Base-by-base conservation (phyloP, 2,329 filamentous ascomycete species). In the Ophiostoma populinum region DNA sequence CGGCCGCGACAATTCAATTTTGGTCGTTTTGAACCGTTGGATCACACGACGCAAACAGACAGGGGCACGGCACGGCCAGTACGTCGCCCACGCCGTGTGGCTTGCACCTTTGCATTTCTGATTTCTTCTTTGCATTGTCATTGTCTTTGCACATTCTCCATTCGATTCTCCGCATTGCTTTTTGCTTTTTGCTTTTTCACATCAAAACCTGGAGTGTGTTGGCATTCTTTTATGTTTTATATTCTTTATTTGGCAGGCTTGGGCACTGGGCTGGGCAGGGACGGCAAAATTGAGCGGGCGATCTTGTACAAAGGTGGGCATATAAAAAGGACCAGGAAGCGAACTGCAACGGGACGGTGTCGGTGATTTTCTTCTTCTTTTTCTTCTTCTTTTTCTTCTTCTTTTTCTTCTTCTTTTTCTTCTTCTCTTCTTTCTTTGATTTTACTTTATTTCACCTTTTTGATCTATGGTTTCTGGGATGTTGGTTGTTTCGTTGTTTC, bases 41-140 rank as follows among this genome's bases (percentile, higher is more conserved):
- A n/a, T n/a, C n/a, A n/a, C n/a, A 35, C 18, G 71, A 76, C 43
- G 61, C 62, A 42, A 70, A 71, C 37, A 71, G 75, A 56, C 76
- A 76, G 45, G 71, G 71, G 40, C 59, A 62, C 13, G 58, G 59
- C 36, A 65, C 67, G 33, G 61, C 61, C 21, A 71, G 55, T 62
- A 73, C 73, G 57, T 73, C 67, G 27, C 67, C 69, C 25, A 67
- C 67, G 36, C 72, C 20, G n/a, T 7, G 16, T 13, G 8, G 7
- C 24, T 31, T 24, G 24, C 25, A 10, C 16, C 22, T 25, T 25
- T 17, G 27, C n/a, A 15, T 19, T 36, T 35, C 15, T 25, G 10
- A 25, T 15, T 11, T 29, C 22, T 38, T 33, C 25, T 20, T 37
- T 39, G 28, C 19, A 24, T 28, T 36, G 37, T 29, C 25, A 40